Conservation (phyloP, 2,329 filamentous ascomycete species). For the Blastomyces percursus region DNA sequence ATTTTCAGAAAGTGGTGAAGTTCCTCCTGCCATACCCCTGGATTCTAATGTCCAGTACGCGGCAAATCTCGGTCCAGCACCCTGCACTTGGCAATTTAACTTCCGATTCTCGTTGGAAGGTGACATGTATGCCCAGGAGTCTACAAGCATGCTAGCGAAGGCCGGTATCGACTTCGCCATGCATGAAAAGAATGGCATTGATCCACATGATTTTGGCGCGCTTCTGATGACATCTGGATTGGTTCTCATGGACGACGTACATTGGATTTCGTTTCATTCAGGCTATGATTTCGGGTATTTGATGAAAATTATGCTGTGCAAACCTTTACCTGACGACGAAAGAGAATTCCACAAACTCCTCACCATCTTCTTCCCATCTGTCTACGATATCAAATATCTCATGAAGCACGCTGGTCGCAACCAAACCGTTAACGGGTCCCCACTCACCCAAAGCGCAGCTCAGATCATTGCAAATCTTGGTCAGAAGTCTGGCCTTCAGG, state of each 20-base stretch:
- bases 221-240: slow-evolving; percentile 86
- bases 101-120: slow-evolving; percentile 90
- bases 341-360: slow-evolving; percentile 79
- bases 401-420: slow-evolving; percentile 78
- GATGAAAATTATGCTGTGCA: slow-evolving; percentile 81
- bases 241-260: slow-evolving; percentile 74
- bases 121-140: slow-evolving; percentile 96
- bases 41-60: slow-evolving; percentile 42
- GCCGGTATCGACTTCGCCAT: slow-evolving; percentile 86
- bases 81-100: slow-evolving; percentile 98
- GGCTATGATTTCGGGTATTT: slow-evolving; percentile 98
- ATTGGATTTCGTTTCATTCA: slow-evolving; percentile 96
- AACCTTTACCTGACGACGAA: slow-evolving; percentile 77
- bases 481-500: slow-evolving; percentile 82
- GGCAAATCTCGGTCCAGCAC: slow-evolving; percentile 49
- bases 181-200: slow-evolving; percentile 80
- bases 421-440: slow-evolving; percentile 53
- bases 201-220: slow-evolving; percentile 77
- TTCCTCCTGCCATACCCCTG: slow-evolving; percentile 59
- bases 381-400: slow-evolving; percentile 94
- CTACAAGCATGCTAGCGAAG: slow-evolving; percentile 79
- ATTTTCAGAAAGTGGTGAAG: slow-evolving; percentile 82
- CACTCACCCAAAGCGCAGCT: slow-evolving; percentile 51
- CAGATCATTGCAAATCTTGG: slow-evolving; percentile 77
- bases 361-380: slow-evolving; percentile 81